Evolutionary conservation across 306 rosid genomes (phyloP).

Genomic region (Rosa chinensis): DNA sequence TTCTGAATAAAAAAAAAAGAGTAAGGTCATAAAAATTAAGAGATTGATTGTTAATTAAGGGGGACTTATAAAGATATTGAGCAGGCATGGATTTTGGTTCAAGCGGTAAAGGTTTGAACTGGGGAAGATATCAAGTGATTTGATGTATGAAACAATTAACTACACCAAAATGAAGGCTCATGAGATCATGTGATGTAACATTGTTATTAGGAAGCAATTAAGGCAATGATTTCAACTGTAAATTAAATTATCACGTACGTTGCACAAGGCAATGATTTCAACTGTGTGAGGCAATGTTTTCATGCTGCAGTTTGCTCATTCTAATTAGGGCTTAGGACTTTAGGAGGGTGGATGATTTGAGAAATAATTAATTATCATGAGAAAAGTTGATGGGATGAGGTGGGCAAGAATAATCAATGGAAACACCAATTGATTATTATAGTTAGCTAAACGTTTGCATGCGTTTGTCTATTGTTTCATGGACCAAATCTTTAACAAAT

Average conservation of each 20-base stretch:
- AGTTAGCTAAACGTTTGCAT: background rate
- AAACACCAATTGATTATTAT: background rate
- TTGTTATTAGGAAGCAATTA: background rate
- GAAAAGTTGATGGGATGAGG: no score
- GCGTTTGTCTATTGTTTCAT: background rate
- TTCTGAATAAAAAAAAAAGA: no score
- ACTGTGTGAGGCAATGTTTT: background rate
- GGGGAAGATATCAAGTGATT: background rate
- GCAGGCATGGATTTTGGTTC: background rate
- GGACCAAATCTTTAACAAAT: background rate
- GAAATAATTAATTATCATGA: no score
- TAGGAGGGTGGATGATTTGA: background rate
- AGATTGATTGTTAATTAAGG: background rate
- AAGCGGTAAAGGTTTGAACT: background rate
- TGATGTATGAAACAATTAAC: background rate
- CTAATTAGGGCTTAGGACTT: no score
- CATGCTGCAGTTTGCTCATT: background rate
- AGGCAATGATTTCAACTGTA: background rate
- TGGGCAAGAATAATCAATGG: no score
- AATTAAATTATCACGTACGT: background rate
- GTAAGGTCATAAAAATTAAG: background rate
- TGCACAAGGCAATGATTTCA: background rate
- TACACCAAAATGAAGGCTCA: background rate
- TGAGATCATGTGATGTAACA: background rate
- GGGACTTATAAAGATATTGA: background rate